Evolutionary conservation across 2,329 filamentous ascomycete species (phyloP), one percentile per base, ranked within the genome.

Genomic region (Calonectria honghensis): DNA sequence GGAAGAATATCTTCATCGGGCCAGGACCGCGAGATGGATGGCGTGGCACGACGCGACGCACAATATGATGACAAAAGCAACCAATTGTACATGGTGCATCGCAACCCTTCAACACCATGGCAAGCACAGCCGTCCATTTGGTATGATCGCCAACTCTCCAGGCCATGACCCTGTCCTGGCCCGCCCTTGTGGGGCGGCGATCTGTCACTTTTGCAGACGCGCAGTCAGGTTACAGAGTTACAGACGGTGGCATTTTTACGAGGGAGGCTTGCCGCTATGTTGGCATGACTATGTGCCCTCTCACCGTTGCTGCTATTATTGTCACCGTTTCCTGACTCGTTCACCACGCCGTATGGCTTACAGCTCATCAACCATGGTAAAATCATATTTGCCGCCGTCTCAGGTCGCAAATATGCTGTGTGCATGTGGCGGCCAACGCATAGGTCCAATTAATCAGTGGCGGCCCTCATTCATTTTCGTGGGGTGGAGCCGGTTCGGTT

Each of bases 131-230:
- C 57, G 41, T 61, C 57, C 35, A 20, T 31, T 29, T 37, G 35
- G 39, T 13, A 61, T 41, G 57, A 61, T 61, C 35, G 57, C 37
- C 35, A 61, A 35, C 14, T 41, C 6, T 61, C 35, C 57, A 61
- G n/a, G 57, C 57, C 35, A 61, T 61, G 57, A 41, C 57, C 57
- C 10, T 61, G 57, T 27, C 57, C 57, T 61, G 57, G 35, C 57
- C 35, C 57, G 57, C n/a, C 11, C 35, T 13, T 35, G 57, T 61
- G 57, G 57, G 57, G 57, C 57, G 57, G 35, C 57, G 57, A 61
- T 61, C 57, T 41, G 57, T 61, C 57, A 61, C 57, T 61, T 61
- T 41, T 24, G 35, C 35, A 37, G 35, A 61, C 35, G 27, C 35
- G 35, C 35, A 39, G 57, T 61, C 35, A 18, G 57, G 57, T 41